phyloP scores from a whole-genome alignment of 441 rosid species.

The Brassica hybrid region DNA sequence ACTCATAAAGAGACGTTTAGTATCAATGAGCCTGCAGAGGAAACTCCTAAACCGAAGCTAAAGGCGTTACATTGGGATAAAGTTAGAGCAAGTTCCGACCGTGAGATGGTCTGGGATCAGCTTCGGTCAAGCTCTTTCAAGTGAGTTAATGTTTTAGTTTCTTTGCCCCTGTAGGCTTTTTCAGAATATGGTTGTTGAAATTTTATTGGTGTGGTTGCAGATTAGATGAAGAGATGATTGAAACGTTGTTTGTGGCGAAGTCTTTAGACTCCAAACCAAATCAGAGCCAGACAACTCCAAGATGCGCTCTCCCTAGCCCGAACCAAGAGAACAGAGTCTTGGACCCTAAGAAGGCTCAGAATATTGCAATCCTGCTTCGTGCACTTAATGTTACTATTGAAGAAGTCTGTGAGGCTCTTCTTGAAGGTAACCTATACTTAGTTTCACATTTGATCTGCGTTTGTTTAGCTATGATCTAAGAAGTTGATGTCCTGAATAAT shows the following conservation, averaged over 20 bases:
- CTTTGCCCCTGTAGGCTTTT: neutral
- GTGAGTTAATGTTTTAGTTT: conserved; percentile 50
- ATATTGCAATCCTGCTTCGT: conserved; percentile 83
- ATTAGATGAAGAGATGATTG: conserved; percentile 98
- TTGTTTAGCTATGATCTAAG: neutral
- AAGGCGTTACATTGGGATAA: conserved; percentile 99
- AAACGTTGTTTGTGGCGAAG: conserved; percentile 87
- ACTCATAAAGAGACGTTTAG: conserved; percentile 53
- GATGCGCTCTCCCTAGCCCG: conserved; percentile 55
- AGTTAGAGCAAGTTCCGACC: conserved; percentile 98
- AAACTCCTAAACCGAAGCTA: conserved; percentile 77
- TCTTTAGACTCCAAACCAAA: conserved; percentile 55
- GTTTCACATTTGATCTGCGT: neutral
- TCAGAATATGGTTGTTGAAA: conserved; percentile 10
- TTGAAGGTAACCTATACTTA: conserved; percentile 69
- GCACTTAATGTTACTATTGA: conserved; percentile 90
- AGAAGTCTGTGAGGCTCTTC: conserved; percentile 95
- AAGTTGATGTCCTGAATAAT: neutral
- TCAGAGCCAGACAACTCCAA: conserved; percentile 62
- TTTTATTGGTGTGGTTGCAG: conserved; percentile 52
- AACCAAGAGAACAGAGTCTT: conserved; percentile 79
- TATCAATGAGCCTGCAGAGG: conserved; percentile 49
- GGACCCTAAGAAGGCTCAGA: conserved; percentile 92
- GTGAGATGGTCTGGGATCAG: conserved; percentile 99
- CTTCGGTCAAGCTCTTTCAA: conserved; percentile 88